Evolutionary conservation across 495 filamentous ascomycete species (phyloP), one percentile per base, ranked within the genome.

Genomic region (Neurospora terricola): DNA sequence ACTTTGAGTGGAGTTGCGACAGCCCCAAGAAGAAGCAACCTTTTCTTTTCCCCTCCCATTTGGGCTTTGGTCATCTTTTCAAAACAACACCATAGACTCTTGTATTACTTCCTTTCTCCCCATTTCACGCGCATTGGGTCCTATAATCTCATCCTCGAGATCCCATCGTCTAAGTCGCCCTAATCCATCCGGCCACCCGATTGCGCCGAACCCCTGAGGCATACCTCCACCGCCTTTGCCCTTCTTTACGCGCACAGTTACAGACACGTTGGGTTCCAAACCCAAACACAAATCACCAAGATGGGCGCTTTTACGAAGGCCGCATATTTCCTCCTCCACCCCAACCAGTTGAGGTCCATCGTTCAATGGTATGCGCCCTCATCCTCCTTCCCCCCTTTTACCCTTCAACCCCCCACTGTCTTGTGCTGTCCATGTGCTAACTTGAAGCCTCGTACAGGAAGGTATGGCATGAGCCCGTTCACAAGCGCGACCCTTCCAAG

Each of bases 381-480:
- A 27, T 23, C 27, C 37, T 34, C 68, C 30, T 62, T 18, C 14
- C 69, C 5, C 4, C 37, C 39, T 16, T 42, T 42, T 43, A 1
- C 40, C 21, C 45, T 27, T 27, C 8, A 38, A 27, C 70, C n/a
- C 37, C 70, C 71, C 77, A 77, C 69, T 76, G 72, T 38, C 75
- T 73, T 30, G 71, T 39, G 23, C n/a, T 10, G 30, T 66, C 27
- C 54, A 37, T 74, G 5, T 71, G 21, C 73, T 73, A 48, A 73
- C 59, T 43, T 70, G 70, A 45, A 72, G 6, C 48, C 59, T 7
- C 23, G 45, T 73, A 73, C 80, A 98, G 94, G 94, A 96, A 95
- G 86, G 86, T 95, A 76, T 98, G 94, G 94, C 96, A 98, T 83
- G 92, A 94, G 75, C 91, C 96, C 0, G 92, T 96, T 36, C 93